Base-by-base conservation (phyloP, 345 rosid species). In the Salix suchowensis region DNA sequence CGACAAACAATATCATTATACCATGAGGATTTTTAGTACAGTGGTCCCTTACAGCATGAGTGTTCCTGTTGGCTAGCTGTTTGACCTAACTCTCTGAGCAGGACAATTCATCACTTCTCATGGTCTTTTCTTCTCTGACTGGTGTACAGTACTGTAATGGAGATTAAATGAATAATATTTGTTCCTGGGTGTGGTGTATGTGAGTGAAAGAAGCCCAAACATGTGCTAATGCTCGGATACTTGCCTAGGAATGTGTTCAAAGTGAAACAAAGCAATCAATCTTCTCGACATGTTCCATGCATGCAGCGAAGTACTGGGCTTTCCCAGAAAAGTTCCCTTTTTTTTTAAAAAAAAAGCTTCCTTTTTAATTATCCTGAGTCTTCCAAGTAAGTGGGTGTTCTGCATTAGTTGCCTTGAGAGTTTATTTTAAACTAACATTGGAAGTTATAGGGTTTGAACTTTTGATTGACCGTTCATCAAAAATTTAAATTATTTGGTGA, bases 1-100 rank as follows among this genome's bases (percentile, higher is more conserved):
- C 78, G 86, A 78, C 85, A 77, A 64, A 73, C 61, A 71, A 70
- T 67, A 85, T 85, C 77, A 88, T 82, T 52, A 82, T 75, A 77
- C 74, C 81, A 82, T 79, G 55, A 65, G 73, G 71, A 76, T 67
- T 71, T 71, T 60, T 58, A 16, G 65, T 30, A 74, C 28, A 65
- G 70, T 78, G 85, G 88, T 85, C 88, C 89, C 83, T 39, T 40
- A 6, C 24, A 44, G 70, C 76, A 65, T 37, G 37, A 77, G 78
- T 80, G 67, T 67, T 78, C 71, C 12, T 78, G 77, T 74, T 78
- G 69, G 71, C 52, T 77, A 75, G 75, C 78, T 78, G 54, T 80
- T 78, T 78, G 80, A 80, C 84, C 73, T 71, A 46, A 70, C 74
- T 28, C 28, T 4, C 23, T 42, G 66, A 72, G 75, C 55, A 54